Percentiles rank a stretch among this genome's conserved stretches.
phyloP scores from a whole-genome alignment of 257 asterid species.

The Ligustrum vulgare region DNA sequence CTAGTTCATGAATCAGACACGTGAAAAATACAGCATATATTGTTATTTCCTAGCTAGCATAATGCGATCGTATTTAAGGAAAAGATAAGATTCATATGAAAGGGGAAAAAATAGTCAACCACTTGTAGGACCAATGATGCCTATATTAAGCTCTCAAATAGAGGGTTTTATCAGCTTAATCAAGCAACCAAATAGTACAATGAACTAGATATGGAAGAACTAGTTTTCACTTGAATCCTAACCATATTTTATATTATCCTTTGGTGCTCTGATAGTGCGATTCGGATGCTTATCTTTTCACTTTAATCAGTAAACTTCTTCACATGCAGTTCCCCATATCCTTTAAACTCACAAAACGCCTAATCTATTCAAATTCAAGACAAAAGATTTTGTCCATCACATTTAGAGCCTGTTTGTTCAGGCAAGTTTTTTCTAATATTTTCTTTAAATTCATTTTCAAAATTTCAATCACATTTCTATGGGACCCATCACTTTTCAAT shows the following conservation, averaged over 20 bases:
- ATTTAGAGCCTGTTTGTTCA: background rate
- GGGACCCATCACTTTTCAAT: no score
- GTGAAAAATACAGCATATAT: background rate
- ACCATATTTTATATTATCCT: background rate
- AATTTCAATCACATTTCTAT: no score
- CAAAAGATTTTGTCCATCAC: background rate
- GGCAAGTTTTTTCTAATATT: no score
- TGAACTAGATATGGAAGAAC: background rate
- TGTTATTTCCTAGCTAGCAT: background rate
- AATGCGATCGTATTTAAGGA: background rate
- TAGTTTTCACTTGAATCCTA: background rate
- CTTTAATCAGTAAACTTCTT: conserved; percentile 8
- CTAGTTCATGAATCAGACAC: background rate
- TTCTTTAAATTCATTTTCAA: no score
- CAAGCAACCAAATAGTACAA: background rate
- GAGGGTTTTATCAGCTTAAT: background rate
- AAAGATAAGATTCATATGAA: background rate
- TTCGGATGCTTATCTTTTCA: conserved; percentile 1
- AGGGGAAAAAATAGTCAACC: background rate
- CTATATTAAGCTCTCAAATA: background rate
- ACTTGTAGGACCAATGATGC: background rate
- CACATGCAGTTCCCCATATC: background rate
- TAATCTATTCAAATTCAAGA: conserved; percentile 3
- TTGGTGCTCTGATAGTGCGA: background rate
- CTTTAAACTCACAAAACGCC: conserved; percentile 2